Conservation (phyloP, 179 eudicot species). For the Drosera spatulata region DNA sequence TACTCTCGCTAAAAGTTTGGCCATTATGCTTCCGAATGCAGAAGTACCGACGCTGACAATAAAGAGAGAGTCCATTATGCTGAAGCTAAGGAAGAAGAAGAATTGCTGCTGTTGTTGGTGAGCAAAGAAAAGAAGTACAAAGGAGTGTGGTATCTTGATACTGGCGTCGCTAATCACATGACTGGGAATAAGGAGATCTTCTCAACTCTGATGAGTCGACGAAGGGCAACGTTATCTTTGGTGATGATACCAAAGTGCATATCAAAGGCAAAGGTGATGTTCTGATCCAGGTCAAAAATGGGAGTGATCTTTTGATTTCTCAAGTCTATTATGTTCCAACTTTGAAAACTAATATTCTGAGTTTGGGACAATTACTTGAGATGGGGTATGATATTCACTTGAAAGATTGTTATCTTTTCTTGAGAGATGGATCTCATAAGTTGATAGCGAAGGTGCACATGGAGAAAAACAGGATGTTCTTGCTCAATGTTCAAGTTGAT, state of each 20-base stretch:
- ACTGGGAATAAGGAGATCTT: neutral
- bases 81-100: neutral
- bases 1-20: neutral
- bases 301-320: neutral
- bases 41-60: neutral
- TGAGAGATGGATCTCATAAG: neutral
- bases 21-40: neutral
- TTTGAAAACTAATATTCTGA: neutral
- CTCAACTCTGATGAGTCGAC: neutral
- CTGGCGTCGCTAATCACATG: neutral
- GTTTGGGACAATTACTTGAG: neutral
- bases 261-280: neutral
- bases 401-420: neutral
- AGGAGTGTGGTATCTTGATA: neutral
- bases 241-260: neutral
- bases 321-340: neutral
- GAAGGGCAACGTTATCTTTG: neutral
- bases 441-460: neutral
- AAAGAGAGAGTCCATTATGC: neutral
- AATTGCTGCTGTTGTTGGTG: neutral
- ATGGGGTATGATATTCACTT: neutral
- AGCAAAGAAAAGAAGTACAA: neutral
- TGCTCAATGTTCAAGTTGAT: neutral
- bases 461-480: neutral
- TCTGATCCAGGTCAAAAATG: neutral